Evolutionary conservation across 2,329 filamentous ascomycete species (phyloP), one percentile per base, ranked within the genome.

Genomic region (Penicillium aurantiogriseum): DNA sequence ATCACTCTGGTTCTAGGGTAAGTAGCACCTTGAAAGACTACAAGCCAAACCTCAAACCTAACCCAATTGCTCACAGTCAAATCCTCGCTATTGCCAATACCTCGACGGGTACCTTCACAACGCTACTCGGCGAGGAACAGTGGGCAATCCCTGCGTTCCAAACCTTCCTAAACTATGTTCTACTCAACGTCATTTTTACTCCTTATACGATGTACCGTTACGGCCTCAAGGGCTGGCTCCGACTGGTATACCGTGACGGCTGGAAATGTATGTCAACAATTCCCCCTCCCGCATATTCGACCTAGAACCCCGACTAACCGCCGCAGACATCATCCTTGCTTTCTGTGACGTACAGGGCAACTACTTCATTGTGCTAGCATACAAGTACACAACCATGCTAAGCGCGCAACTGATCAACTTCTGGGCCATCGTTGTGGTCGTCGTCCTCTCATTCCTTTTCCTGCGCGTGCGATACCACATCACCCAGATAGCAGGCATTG

Each of bases 401-500:
- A 94, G 89, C 21, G 92, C 92, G 17, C 92, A 97, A 81, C 84
- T 99, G 51, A 91, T 99, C 78, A 97, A 97, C 82, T 97, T 97
- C 79, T 97, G 93, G 93, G 90, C 92, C 67, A 97, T 99, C 65
- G 90, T 96, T 50, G 87, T 93, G 61, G 94, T 99, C 23, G 91
- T 97, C 21, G 71, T 89, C 60, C 78, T 97, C 63, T 96, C 91
- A 29, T 92, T 96, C 77, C 64, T 87, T 62, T 81, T 97, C 67
- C 85, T 99, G 57, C 84, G 83, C 65, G 94, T 99, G 44, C 90
- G 94, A 68, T 99, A 99, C 82, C 91, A 92, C 78, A 80, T 85
- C 72, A 86, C 90, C 57, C 94, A 97, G 80, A 85, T 96, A 67
- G 66, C 85, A 33, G 94, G 94, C 55, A 97, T 99, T 73, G 70